Percentiles rank a stretch among this genome's conserved stretches.
phyloP scores from a whole-genome alignment of 495 filamentous ascomycete genomes.

The Aspergillus wentii region DNA sequence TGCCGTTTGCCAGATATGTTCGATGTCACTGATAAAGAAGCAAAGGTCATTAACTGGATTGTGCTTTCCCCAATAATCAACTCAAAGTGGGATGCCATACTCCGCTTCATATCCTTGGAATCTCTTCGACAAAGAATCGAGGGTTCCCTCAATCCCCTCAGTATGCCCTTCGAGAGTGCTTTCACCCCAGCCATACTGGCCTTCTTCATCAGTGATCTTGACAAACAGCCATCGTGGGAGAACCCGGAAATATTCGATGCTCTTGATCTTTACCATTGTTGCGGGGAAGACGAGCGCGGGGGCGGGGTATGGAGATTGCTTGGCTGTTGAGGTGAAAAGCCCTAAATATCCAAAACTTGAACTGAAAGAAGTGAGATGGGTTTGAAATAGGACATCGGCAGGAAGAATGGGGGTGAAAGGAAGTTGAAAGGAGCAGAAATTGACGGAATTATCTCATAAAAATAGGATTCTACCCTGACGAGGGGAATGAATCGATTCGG shows the following conservation, averaged over 20 bases:
- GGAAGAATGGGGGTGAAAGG: no score
- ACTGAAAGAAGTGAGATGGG: not conserved
- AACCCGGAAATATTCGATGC: conserved; percentile 71
- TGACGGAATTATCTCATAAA: no score
- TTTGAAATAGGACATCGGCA: not conserved
- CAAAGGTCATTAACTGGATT: not conserved
- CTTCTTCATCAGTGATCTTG: conserved; percentile 63
- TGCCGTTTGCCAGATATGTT: conserved; percentile 73
- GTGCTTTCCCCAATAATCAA: not conserved
- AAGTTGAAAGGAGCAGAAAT: no score
- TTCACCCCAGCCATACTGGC: conserved; percentile 71
- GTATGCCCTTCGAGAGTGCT: conserved; percentile 73
- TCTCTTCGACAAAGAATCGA: conserved; percentile 60
- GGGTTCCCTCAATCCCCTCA: conserved; percentile 68
- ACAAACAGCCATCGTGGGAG: conserved; percentile 77
- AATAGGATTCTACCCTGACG: no score
- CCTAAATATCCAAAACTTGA: no score
- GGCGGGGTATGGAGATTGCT: no score
- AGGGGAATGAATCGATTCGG: no score
- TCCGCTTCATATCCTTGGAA: conserved; percentile 69
- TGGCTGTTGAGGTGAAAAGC: not conserved
- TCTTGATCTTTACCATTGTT: conserved; percentile 62
- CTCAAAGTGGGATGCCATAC: no score
- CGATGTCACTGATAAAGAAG: conserved; percentile 67
- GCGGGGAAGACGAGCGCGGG: not conserved